Evolutionary conservation across 805 yeast genomes (phyloP).

Genomic region (Ogataea dorogensis): DNA sequence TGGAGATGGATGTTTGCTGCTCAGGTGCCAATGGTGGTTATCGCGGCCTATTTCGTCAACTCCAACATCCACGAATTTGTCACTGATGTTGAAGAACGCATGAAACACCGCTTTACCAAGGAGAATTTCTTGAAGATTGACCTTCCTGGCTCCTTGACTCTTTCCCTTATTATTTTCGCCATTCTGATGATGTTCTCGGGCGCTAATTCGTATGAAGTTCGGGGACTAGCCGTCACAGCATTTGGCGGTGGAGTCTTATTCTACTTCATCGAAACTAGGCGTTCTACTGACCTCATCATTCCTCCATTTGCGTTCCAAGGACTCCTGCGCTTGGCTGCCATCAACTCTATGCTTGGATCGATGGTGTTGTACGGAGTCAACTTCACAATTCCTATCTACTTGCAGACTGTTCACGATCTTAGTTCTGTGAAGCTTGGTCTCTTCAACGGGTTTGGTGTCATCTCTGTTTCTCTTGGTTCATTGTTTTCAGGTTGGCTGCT

Average conservation of each 20-base stretch:
- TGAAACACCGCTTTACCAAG: constrained; percentile 31
- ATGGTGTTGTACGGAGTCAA: constrained; percentile 37
- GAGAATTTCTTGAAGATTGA: constrained; percentile 39
- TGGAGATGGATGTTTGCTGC: constrained; percentile 46
- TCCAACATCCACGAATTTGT: constrained; percentile 36
- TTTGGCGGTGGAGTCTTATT: constrained; percentile 24
- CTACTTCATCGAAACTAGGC: constrained; percentile 34
- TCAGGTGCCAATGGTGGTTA: constrained; percentile 39
- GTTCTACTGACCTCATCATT: constrained; percentile 39
- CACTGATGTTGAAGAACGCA: constrained; percentile 23
- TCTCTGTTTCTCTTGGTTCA: constrained; percentile 40
- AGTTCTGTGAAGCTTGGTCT: constrained; percentile 38
- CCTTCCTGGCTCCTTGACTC: constrained; percentile 39
- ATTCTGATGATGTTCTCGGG: constrained; percentile 36
- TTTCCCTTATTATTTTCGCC: constrained; percentile 35
- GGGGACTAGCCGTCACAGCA: constrained; percentile 15
- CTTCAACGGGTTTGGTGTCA: constrained; percentile 41
- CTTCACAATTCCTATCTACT: constrained; percentile 40
- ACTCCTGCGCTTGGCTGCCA: constrained; percentile 37
- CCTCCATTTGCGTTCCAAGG: constrained; percentile 41
- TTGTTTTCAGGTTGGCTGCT: constrained; percentile 37
- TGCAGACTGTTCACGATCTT: constrained; percentile 44
- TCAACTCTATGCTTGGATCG: constrained; percentile 38
- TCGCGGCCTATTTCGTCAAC: constrained; percentile 28
- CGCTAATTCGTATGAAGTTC: constrained; percentile 8